These are phyloP conservation scores for Pseudonectria buxi DNA, from an alignment of 2,329 filamentous ascomycete genomes.

Conservation along the genomic window DNA sequence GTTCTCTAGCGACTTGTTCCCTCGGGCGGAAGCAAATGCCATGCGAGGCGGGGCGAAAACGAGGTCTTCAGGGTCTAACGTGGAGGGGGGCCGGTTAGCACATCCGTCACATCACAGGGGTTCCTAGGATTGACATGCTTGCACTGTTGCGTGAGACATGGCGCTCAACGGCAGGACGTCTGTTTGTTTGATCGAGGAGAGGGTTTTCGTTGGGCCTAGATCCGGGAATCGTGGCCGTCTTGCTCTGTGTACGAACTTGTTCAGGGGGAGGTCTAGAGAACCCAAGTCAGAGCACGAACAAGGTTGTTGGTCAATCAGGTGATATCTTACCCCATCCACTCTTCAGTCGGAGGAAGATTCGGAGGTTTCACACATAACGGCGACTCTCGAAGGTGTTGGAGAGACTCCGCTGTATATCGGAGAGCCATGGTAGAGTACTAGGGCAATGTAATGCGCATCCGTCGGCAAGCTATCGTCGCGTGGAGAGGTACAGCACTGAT, in stretches of 20 bases:
- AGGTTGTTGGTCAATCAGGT: slow-evolving; percentile 4
- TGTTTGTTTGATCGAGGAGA: slow-evolving; percentile 42
- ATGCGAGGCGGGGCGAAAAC: slow-evolving; percentile 79
- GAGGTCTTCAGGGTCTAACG: slow-evolving; percentile 66
- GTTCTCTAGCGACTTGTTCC: slow-evolving; percentile 43
- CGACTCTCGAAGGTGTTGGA: slow-evolving; percentile 71
- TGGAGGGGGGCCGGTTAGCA: slow-evolving; percentile 11
- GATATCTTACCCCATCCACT: slow-evolving; percentile 84
- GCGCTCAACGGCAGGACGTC: slow-evolving; percentile 46
- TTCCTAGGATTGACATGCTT: slow-evolving; percentile 38
- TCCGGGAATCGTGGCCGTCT: slow-evolving; percentile 35
- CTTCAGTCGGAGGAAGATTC: slow-evolving; percentile 73
- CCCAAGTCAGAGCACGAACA: slow-evolving; percentile 13
- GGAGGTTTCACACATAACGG: slow-evolving; percentile 77
- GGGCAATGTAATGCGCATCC: slow-evolving; percentile 33
- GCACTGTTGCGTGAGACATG: slow-evolving; percentile 49
- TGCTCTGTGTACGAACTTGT: slow-evolving; percentile 38
- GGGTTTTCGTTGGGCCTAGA: slow-evolving; percentile 37
- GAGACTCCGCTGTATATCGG: slow-evolving; percentile 69
- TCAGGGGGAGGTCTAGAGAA: slow-evolving; percentile 37
- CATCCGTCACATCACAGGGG: neutral
- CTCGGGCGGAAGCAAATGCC: slow-evolving; percentile 71
- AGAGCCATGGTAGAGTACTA: slow-evolving; percentile 39
- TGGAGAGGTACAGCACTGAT: no score
- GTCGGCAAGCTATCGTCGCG: slow-evolving; percentile 17